Base-by-base conservation (phyloP, 768 basidiomycete genomes). In the Rhizopogon vinicolor region DNA sequence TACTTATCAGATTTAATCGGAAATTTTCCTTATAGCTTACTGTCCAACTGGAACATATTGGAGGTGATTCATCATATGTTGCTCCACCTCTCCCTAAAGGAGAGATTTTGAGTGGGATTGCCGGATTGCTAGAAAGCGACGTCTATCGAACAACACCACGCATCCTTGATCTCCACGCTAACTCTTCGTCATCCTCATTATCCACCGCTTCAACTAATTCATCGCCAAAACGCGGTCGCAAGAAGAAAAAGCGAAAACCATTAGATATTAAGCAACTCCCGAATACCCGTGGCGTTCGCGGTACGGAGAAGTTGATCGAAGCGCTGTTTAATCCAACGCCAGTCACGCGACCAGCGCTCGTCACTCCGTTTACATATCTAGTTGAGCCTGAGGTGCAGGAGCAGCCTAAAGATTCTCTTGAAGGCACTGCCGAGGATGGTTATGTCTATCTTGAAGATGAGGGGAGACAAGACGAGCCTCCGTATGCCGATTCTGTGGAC, bases 291-390 rank as follows among this genome's bases (percentile, higher is more conserved):
- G 84, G 86, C 1, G 78, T 84, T 2, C 79, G 80, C 50, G 81
- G 83, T 13, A 91, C 89, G 0, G 88, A 89, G 65, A 75, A 75
- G 39, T 76, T 92, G 41, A 91, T 91, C 63, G 90, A 92, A 53
- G 83, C 87, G 5, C 66, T 92, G 25, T 92, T 92, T 66, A 92
- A 92, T 61, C 89, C 90, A 2, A 76, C 77, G 2, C 78, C 75
- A 2, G 80, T 80, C 8, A 72, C 71, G 1, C 60, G 60, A 5
- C 57, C 53, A 1, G 49, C 25, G 35, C 56, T 55, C 41, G 57
- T 69, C 18, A 68, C 62, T 5, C 74, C 73, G 5, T 74, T 75
- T 58, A 75, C 74, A 7, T 74, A 72, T 52, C 71, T 72, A 41
- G 60, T 64, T 42, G 73, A 70, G 48, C 58, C 56, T 13, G 61